phyloP scores from a whole-genome alignment of 2,329 filamentous ascomycete species.

The Botrytis hyacinthi region DNA sequence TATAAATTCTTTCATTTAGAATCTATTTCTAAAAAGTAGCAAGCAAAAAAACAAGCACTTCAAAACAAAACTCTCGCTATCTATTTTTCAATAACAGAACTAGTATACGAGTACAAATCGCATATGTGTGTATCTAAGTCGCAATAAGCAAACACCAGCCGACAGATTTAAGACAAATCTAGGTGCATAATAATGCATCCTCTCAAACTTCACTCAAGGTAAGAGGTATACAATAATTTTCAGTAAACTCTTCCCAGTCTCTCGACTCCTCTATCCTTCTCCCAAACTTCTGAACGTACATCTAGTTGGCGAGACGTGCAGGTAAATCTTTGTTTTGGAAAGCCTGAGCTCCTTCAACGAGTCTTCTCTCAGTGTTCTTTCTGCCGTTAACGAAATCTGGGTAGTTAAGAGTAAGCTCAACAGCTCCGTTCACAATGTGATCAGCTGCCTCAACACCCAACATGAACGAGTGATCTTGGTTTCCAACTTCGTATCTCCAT shows the following conservation, averaged over 20 bases:
- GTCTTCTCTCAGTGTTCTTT: conserved; percentile 41
- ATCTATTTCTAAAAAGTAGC: conserved; percentile 6
- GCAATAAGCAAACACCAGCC: conserved; percentile 13
- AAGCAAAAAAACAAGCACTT: conserved; percentile 13
- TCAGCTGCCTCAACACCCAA: conserved; percentile 73
- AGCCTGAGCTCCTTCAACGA: conserved; percentile 40
- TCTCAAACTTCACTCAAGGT: neutral
- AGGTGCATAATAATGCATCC: neutral
- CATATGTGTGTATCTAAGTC: conserved; percentile 20
- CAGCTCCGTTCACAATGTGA: conserved; percentile 69
- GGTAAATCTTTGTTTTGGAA: conserved; percentile 35
- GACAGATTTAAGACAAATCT: conserved; percentile 10
- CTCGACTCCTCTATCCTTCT: neutral
- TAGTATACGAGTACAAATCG: conserved; percentile 3
- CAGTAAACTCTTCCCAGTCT: neutral
- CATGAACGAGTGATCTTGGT: conserved; percentile 73
- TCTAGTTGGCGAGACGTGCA: conserved; percentile 23
- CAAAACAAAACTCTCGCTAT: conserved; percentile 19
- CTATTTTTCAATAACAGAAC: conserved; percentile 8
- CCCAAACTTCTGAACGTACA: neutral
- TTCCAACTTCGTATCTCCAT: conserved; percentile 93
- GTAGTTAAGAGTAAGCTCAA: conserved; percentile 75
- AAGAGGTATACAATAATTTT: neutral
- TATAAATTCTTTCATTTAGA: neutral
- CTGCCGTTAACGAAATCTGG: conserved; percentile 69